Percentiles rank a stretch among this genome's conserved stretches.
phyloP scores from a whole-genome alignment of 2,329 filamentous ascomycete genomes.

The Arthrocladium fulminans region DNA sequence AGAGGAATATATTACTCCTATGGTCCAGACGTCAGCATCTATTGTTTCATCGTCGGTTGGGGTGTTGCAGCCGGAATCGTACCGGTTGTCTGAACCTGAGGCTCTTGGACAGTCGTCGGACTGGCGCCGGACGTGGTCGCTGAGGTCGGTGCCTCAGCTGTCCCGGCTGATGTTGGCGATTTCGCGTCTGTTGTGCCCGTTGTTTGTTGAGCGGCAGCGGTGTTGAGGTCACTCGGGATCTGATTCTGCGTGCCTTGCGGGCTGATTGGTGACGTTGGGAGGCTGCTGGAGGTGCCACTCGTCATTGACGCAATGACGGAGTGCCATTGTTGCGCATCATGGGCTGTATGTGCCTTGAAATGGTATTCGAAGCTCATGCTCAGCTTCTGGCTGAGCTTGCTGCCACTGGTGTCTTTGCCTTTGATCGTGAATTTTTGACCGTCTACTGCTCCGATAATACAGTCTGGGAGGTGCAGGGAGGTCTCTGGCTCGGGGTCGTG shows the following conservation, averaged over 20 bases:
- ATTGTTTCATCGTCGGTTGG: neutral
- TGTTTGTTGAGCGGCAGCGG: neutral
- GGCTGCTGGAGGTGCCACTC: constrained; percentile 10
- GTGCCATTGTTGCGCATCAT: constrained; percentile 79
- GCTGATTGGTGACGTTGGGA: constrained; percentile 18
- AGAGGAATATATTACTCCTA: too few relatives aligned
- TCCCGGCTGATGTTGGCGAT: neutral
- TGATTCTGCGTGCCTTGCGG: neutral
- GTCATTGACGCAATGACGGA: constrained; percentile 48
- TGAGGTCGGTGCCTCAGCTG: neutral
- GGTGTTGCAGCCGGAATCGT: neutral
- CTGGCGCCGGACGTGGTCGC: neutral
- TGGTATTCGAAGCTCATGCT: constrained; percentile 68
- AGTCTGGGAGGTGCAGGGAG: constrained; percentile 87
- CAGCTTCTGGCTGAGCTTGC: constrained; percentile 69
- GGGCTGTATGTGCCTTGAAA: constrained; percentile 78
- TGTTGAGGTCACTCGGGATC: constrained; percentile 1
- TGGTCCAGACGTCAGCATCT: neutral
- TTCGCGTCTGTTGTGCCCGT: neutral
- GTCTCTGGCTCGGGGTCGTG: constrained; percentile 75
- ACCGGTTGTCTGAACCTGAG: too few relatives aligned
- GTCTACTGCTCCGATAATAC: constrained; percentile 60
- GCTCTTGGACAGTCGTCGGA: neutral
- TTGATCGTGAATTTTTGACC: constrained; percentile 89
- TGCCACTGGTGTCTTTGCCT: constrained; percentile 79